Base-by-base conservation (phyloP, 805 yeast genomes). In the Ogataea thermomethanolica region DNA sequence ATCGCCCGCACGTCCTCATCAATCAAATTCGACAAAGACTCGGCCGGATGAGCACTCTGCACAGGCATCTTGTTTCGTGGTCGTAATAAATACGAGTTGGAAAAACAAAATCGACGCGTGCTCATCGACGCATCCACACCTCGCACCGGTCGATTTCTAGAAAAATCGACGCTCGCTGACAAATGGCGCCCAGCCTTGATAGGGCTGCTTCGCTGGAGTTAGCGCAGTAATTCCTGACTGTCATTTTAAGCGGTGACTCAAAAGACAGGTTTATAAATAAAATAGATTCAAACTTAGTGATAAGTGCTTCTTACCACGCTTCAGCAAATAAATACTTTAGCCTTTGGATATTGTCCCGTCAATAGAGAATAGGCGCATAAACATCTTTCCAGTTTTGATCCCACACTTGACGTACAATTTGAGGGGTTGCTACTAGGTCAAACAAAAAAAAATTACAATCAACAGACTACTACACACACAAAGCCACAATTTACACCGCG, bases 1-100 rank as follows among this genome's bases (percentile, higher is more conserved):
- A 64, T 67, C 1, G 39, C 44, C 31, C 56, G 60, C 21, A 61
- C 51, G n/a, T 71, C 74, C 2, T 57, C 67, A 26, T 58, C 54
- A 4, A 64, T 50, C 29, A 61, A 34, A 8, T 46, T 48, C 2
- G 64, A 59, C 2, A 65, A 49, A 2, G 24, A 8, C 10, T 54
- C 53, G 7, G 66, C 69, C 2, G 68, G 68, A 43, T 65, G 68
- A 2, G 41, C 13, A 24, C 33, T 35, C 21, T 33, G 41, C 6
- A 29, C 43, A 9, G 43, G 43, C 43, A 39, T 39, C 11, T 9
- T 23, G 12, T 17, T 17, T 17, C 20, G 29, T 12, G 29, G 14
- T 9, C n/a, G 15, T 10, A 24, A 32, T 25, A 27, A 28, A n/a
- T 10, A 23, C 10, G n/a, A 37, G 30, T 17, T 17, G 20, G 20